Percentiles rank a stretch among this genome's conserved stretches.
phyloP scores from a whole-genome alignment of 139 green algal species.

The Chlamydomonas asymmetrica region DNA sequence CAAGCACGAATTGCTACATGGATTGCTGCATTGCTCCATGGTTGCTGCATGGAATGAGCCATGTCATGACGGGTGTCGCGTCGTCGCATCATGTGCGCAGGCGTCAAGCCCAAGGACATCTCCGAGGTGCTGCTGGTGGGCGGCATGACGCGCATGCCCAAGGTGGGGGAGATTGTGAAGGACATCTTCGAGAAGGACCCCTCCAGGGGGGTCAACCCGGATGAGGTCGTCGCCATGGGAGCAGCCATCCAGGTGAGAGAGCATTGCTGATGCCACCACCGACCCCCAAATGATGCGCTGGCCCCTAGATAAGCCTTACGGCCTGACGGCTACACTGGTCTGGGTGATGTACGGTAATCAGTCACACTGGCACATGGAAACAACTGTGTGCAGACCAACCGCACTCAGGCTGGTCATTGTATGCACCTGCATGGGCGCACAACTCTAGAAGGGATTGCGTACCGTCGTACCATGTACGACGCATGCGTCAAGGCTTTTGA shows the following conservation, averaged over 20 bases:
- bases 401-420: too few species aligned
- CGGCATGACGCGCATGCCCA: slow-evolving; percentile 98
- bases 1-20: too few species aligned
- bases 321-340: too few species aligned
- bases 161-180: slow-evolving; percentile 92
- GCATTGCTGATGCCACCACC: neutral
- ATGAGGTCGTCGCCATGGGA: slow-evolving; percentile 98
- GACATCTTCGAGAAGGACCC: slow-evolving; percentile 93
- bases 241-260: slow-evolving; percentile 88
- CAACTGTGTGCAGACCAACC: neutral
- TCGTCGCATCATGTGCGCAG: slow-evolving; percentile 37
- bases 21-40: too few species aligned
- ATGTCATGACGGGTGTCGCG: neutral
- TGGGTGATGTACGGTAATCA: too few species aligned
- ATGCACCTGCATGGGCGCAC: too few species aligned
- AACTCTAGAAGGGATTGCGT: too few species aligned
- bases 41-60: neutral
- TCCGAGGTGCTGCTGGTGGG: slow-evolving; percentile 97
- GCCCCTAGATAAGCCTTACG: neutral
- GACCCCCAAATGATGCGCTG: neutral
- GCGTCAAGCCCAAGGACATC: slow-evolving; percentile 86
- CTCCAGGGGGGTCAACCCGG: slow-evolving; percentile 93
- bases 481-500: too few species aligned
- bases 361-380: neutral
- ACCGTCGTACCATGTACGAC: too few species aligned